These are phyloP conservation scores for Starmerella floricola DNA, from an alignment of 805 yeast genomes.

Conservation along the genomic window DNA sequence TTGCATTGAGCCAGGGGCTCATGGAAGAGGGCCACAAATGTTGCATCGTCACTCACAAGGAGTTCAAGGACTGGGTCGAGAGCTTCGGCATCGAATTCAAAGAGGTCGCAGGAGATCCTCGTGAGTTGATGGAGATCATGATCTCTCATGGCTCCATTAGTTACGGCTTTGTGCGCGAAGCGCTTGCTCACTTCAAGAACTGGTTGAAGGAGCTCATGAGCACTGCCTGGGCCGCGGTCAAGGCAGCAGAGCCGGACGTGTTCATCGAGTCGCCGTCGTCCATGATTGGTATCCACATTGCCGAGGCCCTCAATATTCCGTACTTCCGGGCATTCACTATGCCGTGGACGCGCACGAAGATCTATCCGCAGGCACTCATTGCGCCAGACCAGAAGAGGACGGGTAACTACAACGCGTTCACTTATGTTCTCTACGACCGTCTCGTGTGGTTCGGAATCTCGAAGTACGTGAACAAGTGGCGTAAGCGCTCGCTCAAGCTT, in stretches of 20 bases:
- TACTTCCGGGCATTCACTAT: slow-evolving; percentile 91
- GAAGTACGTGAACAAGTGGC: slow-evolving; percentile 78
- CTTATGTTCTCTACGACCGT: slow-evolving; percentile 86
- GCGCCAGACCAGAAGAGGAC: slow-evolving; percentile 90
- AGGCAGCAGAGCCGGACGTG: slow-evolving; percentile 51
- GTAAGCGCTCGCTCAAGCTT: slow-evolving; percentile 51
- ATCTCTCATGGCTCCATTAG: slow-evolving; percentile 82
- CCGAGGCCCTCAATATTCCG: slow-evolving; percentile 81
- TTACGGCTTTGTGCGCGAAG: slow-evolving; percentile 71
- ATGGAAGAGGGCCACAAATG: slow-evolving; percentile 72
- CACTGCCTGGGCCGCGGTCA: slow-evolving; percentile 81
- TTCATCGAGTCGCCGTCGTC: slow-evolving; percentile 93
- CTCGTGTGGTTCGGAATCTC: slow-evolving; percentile 89
- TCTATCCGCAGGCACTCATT: slow-evolving; percentile 92
- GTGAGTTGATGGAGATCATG: slow-evolving; percentile 84
- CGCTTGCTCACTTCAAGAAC: slow-evolving; percentile 59
- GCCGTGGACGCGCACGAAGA: slow-evolving; percentile 97
- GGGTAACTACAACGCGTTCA: slow-evolving; percentile 82
- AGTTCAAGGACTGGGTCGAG: slow-evolving; percentile 65
- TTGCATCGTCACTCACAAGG: slow-evolving; percentile 73
- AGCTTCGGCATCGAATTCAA: slow-evolving; percentile 55
- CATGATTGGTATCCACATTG: slow-evolving; percentile 90
- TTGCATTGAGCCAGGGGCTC: slow-evolving; percentile 74
- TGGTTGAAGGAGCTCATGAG: slow-evolving; percentile 69
- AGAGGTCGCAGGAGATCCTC: slow-evolving; percentile 83